Evolutionary conservation across 164 flowering plant species (phyloP).

Genomic region (Tetrastigma voinierianum): DNA sequence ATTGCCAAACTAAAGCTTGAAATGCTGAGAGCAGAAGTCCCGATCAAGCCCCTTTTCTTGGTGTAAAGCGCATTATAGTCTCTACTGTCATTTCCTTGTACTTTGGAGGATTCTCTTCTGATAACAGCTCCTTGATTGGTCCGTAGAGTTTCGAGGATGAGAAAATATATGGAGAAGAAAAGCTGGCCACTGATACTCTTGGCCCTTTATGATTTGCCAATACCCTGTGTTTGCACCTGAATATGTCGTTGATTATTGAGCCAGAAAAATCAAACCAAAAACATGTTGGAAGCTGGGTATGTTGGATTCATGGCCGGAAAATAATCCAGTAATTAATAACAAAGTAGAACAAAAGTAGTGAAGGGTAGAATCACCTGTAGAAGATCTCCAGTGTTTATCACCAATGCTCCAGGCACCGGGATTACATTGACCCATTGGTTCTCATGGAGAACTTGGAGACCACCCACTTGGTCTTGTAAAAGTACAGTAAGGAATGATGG

Average conservation of each 20-base stretch:
- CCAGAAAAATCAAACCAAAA: slow-evolving; percentile 5
- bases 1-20: slow-evolving; percentile 6
- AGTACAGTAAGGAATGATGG: slow-evolving; percentile 25
- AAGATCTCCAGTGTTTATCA: slow-evolving; percentile 30
- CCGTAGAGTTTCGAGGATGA: slow-evolving; percentile 16
- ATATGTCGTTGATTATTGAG: slow-evolving; percentile 21
- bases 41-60: slow-evolving; percentile 22
- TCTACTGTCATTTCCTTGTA: slow-evolving; percentile 18
- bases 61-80: slow-evolving; percentile 8
- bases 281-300: no score
- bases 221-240: slow-evolving; percentile 29
- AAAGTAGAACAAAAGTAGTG: no score
- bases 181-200: slow-evolving; percentile 27
- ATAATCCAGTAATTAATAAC: no score
- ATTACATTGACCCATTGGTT: slow-evolving; percentile 28
- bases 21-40: slow-evolving; percentile 12
- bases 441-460: slow-evolving; percentile 28
- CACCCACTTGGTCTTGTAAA: slow-evolving; percentile 32
- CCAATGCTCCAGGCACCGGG: slow-evolving; percentile 23
- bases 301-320: no score
- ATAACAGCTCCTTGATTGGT: slow-evolving; percentile 30
- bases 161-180: slow-evolving; percentile 6
- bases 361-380: slow-evolving; percentile 12
- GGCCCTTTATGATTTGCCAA: slow-evolving; percentile 21
- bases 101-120: slow-evolving; percentile 23